phyloP scores from a whole-genome alignment of 208 protist species.

The Acanthamoeba castellanii region DNA sequence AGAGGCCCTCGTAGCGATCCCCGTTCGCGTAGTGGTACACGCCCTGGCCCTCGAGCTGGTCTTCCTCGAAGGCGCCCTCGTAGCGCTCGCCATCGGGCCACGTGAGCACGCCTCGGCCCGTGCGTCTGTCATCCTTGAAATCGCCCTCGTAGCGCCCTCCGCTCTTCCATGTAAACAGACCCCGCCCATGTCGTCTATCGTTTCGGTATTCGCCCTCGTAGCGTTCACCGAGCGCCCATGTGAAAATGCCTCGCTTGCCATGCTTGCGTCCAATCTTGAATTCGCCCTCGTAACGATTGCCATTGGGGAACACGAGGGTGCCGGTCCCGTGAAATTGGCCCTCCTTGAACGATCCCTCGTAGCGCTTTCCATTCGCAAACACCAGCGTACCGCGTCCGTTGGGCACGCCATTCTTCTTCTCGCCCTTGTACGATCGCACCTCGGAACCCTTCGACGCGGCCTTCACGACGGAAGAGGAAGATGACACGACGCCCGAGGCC shows the following conservation, averaged over 20 bases:
- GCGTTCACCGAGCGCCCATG: conserved; percentile 5
- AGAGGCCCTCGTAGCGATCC: conserved; percentile 60
- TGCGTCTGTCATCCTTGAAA: conserved; percentile 56
- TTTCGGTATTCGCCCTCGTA: conserved; percentile 58
- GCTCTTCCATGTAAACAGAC: conserved; percentile 54
- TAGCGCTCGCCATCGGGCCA: conserved; percentile 52
- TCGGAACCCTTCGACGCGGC: background rate
- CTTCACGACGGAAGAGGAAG: background rate
- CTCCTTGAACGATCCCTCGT: conserved; percentile 28
- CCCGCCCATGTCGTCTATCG: conserved; percentile 26
- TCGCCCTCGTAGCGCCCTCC: conserved; percentile 67
- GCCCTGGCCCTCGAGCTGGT: conserved; percentile 46
- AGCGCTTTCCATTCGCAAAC: conserved; percentile 47
- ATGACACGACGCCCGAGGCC: background rate
- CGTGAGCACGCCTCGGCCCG: conserved; percentile 26
- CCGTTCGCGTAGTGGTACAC: conserved; percentile 53
- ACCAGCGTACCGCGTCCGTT: background rate
- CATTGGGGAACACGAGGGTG: conserved; percentile 42
- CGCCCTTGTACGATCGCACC: conserved; percentile 53
- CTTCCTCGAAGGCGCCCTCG: conserved; percentile 38
- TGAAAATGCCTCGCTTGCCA: background rate
- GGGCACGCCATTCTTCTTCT: conserved; percentile 39
- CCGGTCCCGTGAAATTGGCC: conserved; percentile 27
- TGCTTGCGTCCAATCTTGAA: conserved; percentile 47
- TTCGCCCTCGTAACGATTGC: conserved; percentile 38